Evolutionary conservation across 2,329 filamentous ascomycete genomes (phyloP).

Genomic region (Decorospora gaudefroyi): DNA sequence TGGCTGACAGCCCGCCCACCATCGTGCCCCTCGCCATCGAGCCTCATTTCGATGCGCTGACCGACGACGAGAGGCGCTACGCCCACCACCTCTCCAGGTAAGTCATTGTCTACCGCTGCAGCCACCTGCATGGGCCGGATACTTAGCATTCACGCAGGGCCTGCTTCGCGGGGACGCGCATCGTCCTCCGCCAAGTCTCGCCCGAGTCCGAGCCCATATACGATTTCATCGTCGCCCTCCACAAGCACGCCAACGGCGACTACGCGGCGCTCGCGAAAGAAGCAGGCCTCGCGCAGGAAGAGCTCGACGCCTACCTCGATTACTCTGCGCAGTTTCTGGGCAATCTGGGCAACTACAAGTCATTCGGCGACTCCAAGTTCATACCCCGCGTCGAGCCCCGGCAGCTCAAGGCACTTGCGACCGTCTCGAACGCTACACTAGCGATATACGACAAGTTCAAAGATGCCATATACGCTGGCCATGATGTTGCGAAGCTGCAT

Average conservation of each 20-base stretch:
- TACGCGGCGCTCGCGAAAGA: conserved; percentile 54
- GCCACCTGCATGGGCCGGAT: too few species aligned
- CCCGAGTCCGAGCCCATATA: conserved; percentile 58
- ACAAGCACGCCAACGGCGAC: conserved; percentile 55
- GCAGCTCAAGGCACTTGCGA: conserved; percentile 53
- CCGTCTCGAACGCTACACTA: conserved; percentile 46
- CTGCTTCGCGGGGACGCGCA: conserved; percentile 55
- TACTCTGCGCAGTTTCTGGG: conserved; percentile 55
- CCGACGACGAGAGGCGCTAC: conserved; percentile 81
- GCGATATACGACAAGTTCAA: conserved; percentile 52
- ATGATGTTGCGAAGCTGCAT: conserved; percentile 51
- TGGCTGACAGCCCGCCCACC: conserved; percentile 87
- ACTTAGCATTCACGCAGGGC: conserved; percentile 37
- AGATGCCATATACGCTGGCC: conserved; percentile 52
- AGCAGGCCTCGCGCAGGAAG: conserved; percentile 48
- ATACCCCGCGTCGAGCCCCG: conserved; percentile 53
- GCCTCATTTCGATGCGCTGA: conserved; percentile 83
- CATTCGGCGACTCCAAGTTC: conserved; percentile 57
- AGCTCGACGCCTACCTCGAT: conserved; percentile 47
- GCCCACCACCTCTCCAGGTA: conserved; percentile 67
- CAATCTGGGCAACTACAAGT: conserved; percentile 61
- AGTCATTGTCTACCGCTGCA: too few species aligned
- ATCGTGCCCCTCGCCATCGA: conserved; percentile 88
- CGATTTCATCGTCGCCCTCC: conserved; percentile 59
- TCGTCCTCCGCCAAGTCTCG: conserved; percentile 59